phyloP scores from a whole-genome alignment of 176 grass and related monocot genomes.

The Ensete ventricosum region DNA sequence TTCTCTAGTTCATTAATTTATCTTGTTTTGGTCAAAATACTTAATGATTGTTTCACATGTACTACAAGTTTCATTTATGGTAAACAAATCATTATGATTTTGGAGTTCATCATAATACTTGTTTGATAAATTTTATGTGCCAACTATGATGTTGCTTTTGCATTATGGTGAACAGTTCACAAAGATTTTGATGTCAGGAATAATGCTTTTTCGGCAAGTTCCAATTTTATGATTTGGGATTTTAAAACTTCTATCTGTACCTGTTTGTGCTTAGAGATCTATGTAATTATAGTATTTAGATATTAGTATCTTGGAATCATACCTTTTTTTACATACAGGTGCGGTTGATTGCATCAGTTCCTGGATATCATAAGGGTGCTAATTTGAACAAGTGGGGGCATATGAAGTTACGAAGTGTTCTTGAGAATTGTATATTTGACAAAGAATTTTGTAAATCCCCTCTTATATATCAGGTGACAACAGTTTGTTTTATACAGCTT shows the following conservation, averaged over 20 bases:
- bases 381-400: slow-evolving; percentile 88
- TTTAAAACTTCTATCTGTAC: neutral
- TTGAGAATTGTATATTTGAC: slow-evolving; percentile 57
- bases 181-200: neutral
- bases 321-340: slow-evolving; percentile 40
- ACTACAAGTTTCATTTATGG: neutral
- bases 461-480: slow-evolving; percentile 71
- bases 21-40: neutral
- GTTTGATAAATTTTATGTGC: too few relatives aligned
- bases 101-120: too few relatives aligned
- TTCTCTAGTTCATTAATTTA: neutral
- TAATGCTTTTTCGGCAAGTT: neutral
- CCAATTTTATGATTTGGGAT: neutral
- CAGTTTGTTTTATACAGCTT: slow-evolving; percentile 4
- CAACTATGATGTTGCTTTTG: too few relatives aligned
- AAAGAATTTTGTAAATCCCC: slow-evolving; percentile 84
- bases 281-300: neutral
- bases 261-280: neutral
- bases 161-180: neutral
- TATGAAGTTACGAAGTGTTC: slow-evolving; percentile 77
- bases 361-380: slow-evolving; percentile 72
- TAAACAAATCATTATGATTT: neutral
- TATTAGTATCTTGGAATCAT: slow-evolving; percentile 2
- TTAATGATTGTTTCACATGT: neutral
- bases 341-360: slow-evolving; percentile 81